Base-by-base conservation (phyloP, 2,329 filamentous ascomycete species). In the Nemania bipapillata region DNA sequence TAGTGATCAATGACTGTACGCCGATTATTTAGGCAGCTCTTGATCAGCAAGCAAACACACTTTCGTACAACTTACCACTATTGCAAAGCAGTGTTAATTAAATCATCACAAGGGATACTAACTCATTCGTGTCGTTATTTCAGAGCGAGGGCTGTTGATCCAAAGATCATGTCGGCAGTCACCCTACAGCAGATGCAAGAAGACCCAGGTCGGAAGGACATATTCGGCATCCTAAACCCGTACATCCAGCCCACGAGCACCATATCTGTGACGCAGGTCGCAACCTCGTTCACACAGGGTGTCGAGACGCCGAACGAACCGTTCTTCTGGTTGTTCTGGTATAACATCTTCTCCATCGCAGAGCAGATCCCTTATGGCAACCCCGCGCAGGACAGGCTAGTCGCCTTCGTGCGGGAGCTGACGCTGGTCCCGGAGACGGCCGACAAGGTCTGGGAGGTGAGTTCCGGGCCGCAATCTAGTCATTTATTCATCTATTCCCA, bases 361-460 rank as follows among this genome's bases (percentile, higher is more conserved):
- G 67, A 76, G 60, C 74, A 76, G 57, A 71, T 77, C 20, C 73
- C 75, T 2, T 62, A 76, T 56, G 66, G 72, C 59, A 55, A 76
- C 47, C 65, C 71, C 26, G 74, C 70, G 2, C 74, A 75, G 53
- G 77, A 79, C 62, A 74, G 70, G 68, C 64, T 79, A 4, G 77
- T 73, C 7, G 55, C 62, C 1, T 72, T 75, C 42, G 52, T 78
- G 37, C 64, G 72, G 17, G 77, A 78, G 65, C 57, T 79, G 20
- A 68, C 65, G 15, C 68, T 77, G 24, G 65, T 74, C 7, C 74
- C 75, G 2, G 72, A 76, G 42, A 74, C 69, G 1, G 75, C 70
- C 20, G 55, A 74, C 17, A 70, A 62, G 32, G 70, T 75, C 22
- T 76, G 75, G 75, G 70, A 73, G 8, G 75, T 78, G 63, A 68